Percentiles rank a stretch among this genome's conserved stretches.
Evolutionary conservation across 495 filamentous ascomycete species (phyloP).

Genomic region (Penicillium maclennaniae): DNA sequence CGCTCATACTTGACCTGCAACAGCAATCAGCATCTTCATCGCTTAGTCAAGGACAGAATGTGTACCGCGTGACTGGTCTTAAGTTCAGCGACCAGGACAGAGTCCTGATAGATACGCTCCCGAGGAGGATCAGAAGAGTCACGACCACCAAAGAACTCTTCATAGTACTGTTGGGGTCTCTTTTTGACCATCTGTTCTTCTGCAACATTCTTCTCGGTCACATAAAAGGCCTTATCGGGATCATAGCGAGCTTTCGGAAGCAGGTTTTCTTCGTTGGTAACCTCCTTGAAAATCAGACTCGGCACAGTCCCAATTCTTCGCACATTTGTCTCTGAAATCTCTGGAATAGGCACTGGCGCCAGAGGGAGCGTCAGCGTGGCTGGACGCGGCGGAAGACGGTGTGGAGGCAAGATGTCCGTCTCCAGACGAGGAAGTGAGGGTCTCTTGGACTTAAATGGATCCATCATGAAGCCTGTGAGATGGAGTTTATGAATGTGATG

Average conservation of each 20-base stretch:
- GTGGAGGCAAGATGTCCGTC: constrained; percentile 10
- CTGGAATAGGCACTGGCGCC: background rate
- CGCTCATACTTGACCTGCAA: constrained; percentile 35
- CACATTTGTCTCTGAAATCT: background rate
- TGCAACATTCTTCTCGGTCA: constrained; percentile 12
- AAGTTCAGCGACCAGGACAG: constrained; percentile 73
- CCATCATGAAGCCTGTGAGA: constrained; percentile 5
- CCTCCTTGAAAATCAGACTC: constrained; percentile 24
- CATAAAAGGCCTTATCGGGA: constrained; percentile 13
- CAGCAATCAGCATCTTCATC: background rate
- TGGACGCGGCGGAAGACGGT: background rate
- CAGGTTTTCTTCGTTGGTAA: constrained; percentile 23
- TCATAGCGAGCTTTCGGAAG: constrained; percentile 3
- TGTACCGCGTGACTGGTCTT: constrained; percentile 77
- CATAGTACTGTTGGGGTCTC: constrained; percentile 51
- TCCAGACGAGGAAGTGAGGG: constrained; percentile 16
- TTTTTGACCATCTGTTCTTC: constrained; percentile 25
- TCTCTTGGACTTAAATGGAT: constrained; percentile 11
- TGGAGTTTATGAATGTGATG: background rate
- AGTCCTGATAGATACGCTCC: constrained; percentile 59
- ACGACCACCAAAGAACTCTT: constrained; percentile 55
- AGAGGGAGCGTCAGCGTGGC: constrained; percentile 1
- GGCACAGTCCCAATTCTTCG: constrained; percentile 9
- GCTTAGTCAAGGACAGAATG: background rate
- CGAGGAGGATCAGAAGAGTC: constrained; percentile 48